Evolutionary conservation across 2,329 filamentous ascomycete genomes (phyloP), one percentile per base, ranked within the genome.

Genomic region (Diaporthe sp.): DNA sequence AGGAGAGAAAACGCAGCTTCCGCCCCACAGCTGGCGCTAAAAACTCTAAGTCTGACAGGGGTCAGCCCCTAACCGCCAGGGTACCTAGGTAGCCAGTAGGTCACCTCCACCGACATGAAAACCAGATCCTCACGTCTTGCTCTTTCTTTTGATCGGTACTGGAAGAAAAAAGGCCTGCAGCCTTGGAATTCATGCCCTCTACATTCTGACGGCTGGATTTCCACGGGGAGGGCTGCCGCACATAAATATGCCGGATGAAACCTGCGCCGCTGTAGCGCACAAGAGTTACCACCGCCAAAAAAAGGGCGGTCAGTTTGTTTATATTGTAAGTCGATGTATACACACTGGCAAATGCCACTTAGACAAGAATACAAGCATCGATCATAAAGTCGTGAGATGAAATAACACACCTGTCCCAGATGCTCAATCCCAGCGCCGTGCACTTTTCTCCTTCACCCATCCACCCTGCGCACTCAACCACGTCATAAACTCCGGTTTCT

Each of bases 311-410:
- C 12, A 3, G 5, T 25, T 51, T 55, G n/a, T 70, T 55, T 12
- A 28, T 70, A 42, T 42, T 70, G n/a, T 55, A 15, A 15, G 65
- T 70, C 10, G 15, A 53, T 65, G 42, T 70, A 55, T 70, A 70
- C 65, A 70, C 49, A 55, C 19, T 55, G 46, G 65, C 49, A 70
- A 55, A 31, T 55, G 49, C 34, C 49, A 39, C 34, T 55, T 8
- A 42, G 49, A 55, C 49, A 42, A 53, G 65, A n/a, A 70, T 49
- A 70, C 9, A 19, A 28, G 15, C 65, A 12, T 68, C 65, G 8
- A 42, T 55, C 65, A 25, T 55, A n/a, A 68, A 70, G 17, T 70
- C 65, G 17, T 42, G 49, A 28, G 17, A 31, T 44, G 3, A 28
- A 22, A 34, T 55, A 49, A 4, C 8, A 25, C 22, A 39, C 9